Evolutionary conservation across 2,329 filamentous ascomycete species (phyloP).

Genomic region (Aspergillus aculeatinus): DNA sequence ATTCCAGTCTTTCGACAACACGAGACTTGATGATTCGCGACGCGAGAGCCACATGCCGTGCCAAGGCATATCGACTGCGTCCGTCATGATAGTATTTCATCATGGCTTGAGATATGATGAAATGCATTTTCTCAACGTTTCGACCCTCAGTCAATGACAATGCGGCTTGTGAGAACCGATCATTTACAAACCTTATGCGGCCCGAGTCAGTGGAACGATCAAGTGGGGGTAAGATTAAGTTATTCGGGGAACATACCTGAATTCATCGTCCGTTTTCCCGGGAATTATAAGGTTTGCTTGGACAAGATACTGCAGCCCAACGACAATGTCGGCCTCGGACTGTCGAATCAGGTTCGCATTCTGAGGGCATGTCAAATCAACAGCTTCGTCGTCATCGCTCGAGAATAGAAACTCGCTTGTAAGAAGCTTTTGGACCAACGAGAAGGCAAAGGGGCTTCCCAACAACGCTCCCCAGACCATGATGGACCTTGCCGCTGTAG

Average conservation of each 20-base stretch:
- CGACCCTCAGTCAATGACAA: constrained; percentile 65
- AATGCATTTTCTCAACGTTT: constrained; percentile 79
- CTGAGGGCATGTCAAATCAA: constrained; percentile 39
- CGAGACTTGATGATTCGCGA: constrained; percentile 70
- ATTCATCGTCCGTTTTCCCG: constrained; percentile 80
- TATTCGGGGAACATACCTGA: constrained; percentile 47
- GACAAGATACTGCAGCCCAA: constrained; percentile 78
- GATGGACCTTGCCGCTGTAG: constrained; percentile 70
- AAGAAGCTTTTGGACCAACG: constrained; percentile 73
- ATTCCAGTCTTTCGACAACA: constrained; percentile 62
- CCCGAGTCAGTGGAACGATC: constrained; percentile 2
- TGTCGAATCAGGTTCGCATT: constrained; percentile 54
- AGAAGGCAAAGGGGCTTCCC: constrained; percentile 80
- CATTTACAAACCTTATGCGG: constrained; percentile 69
- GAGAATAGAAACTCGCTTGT: constrained; percentile 68
- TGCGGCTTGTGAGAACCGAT: constrained; percentile 78
- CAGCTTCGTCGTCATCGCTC: constrained; percentile 44
- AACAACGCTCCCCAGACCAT: constrained; percentile 83
- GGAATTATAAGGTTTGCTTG: constrained; percentile 78
- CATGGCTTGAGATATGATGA: constrained; percentile 78
- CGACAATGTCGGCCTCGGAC: constrained; percentile 63
- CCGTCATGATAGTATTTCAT: constrained; percentile 69
- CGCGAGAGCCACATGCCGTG: constrained; percentile 77
- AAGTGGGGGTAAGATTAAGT: constrained; percentile 5
- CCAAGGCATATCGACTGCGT: constrained; percentile 67